These are phyloP conservation scores for Suhomyces guaymorum DNA, from an alignment of 1,139 yeast genomes.

Conservation along the genomic window DNA sequence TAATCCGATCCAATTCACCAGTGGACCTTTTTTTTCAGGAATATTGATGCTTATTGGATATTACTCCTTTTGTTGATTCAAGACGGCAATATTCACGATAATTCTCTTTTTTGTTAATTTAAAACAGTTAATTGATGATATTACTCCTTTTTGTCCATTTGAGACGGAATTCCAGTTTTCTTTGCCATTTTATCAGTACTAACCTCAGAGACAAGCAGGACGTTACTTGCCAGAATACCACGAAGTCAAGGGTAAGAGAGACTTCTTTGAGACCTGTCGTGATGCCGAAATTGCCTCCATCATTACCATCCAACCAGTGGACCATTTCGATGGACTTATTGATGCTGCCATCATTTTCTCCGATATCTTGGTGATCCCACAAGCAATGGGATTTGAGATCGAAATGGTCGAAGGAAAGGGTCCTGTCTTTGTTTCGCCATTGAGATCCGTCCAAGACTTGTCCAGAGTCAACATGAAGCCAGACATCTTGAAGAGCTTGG, in stretches of 20 bases:
- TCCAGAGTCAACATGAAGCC: slow-evolving; percentile 57
- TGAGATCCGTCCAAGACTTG: slow-evolving; percentile 73
- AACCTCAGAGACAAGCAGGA: slow-evolving; percentile 73
- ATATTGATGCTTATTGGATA: too few species aligned
- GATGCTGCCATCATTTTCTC: slow-evolving; percentile 97
- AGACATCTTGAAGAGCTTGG: slow-evolving; percentile 75
- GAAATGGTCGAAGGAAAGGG: slow-evolving; percentile 95
- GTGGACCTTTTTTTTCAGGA: too few species aligned
- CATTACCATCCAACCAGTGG: slow-evolving; percentile 93
- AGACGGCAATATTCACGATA: too few species aligned
- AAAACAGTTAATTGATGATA: too few species aligned
- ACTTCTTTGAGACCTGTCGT: slow-evolving; percentile 90
- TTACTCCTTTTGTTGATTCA: too few species aligned
- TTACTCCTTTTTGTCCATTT: too few species aligned
- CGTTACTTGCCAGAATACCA: slow-evolving; percentile 90
- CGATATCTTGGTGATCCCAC: slow-evolving; percentile 94
- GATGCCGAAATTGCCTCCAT: slow-evolving; percentile 92
- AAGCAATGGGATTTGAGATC: slow-evolving; percentile 96
- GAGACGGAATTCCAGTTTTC: not conserved
- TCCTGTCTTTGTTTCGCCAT: slow-evolving; percentile 88
- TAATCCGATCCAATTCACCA: too few species aligned
- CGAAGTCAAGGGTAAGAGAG: slow-evolving; percentile 79
- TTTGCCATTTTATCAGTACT: slow-evolving; percentile 6
- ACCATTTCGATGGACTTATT: slow-evolving; percentile 81
- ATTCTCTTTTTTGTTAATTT: too few species aligned